A percentile compares a stretch with the other conserved stretches of the same genome.
Conservation (phyloP, 176 grass and related monocot species). For the Cenchrus purpureus region DNA sequence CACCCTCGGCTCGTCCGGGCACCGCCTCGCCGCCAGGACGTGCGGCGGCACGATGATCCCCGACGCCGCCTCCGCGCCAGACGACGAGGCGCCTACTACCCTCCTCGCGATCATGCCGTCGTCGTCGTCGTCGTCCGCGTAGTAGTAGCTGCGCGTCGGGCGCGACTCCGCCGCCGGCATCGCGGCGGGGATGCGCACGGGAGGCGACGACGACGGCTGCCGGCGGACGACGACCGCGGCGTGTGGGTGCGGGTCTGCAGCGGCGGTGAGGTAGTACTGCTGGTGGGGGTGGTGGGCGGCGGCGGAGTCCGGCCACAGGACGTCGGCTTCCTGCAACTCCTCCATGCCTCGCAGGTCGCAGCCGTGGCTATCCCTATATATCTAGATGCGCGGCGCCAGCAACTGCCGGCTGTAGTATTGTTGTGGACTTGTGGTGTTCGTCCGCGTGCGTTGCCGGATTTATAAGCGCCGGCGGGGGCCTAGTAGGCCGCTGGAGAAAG, state of each 20-base stretch:
- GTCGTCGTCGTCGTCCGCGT: not conserved
- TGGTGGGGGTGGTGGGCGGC: not conserved
- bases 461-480: not conserved
- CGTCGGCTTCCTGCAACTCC: slow-evolving; percentile 53
- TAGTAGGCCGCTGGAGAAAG: not conserved
- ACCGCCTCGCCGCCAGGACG: slow-evolving; percentile 36
- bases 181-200: slow-evolving; percentile 40
- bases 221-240: too few species aligned
- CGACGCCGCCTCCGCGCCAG: not conserved
- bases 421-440: not conserved
- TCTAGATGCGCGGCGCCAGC: not conserved
- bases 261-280: too few species aligned
- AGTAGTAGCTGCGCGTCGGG: not conserved
- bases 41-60: slow-evolving; percentile 50
- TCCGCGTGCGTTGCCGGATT: slow-evolving; percentile 18
- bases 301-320: slow-evolving; percentile 46
- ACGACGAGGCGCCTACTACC: not conserved
- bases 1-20: slow-evolving; percentile 21
- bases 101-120: not conserved
- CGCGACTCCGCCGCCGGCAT: not conserved
- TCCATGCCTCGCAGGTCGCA: slow-evolving; percentile 22
- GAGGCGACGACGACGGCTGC: too few species aligned
- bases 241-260: too few species aligned
- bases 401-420: not conserved
- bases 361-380: not conserved